These are phyloP conservation scores for Melampsora americana DNA, from an alignment of 1,284 basidiomycete genomes.

Conservation along the genomic window DNA sequence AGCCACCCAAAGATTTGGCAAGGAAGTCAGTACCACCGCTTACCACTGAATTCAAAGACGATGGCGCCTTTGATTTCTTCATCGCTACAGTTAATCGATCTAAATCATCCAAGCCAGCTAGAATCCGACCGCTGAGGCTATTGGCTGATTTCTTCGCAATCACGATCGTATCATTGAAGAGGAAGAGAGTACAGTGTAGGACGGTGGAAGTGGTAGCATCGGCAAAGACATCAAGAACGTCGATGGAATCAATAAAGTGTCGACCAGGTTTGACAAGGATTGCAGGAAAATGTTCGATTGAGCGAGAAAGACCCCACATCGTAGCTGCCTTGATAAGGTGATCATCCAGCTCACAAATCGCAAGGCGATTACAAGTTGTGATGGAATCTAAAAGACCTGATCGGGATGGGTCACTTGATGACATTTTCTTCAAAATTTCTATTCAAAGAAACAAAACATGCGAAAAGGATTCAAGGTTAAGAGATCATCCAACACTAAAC, in stretches of 20 bases:
- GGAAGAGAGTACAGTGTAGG: conserved; percentile 81
- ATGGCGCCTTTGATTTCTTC: conserved; percentile 58
- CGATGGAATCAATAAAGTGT: conserved; percentile 85
- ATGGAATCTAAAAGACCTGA: conserved; percentile 69
- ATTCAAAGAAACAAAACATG: too few species aligned
- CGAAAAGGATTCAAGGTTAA: too few species aligned
- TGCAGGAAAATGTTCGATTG: conserved; percentile 85
- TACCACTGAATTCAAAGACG: conserved; percentile 29
- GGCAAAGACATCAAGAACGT: conserved; percentile 76
- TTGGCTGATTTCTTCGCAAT: conserved; percentile 80
- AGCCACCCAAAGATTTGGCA: conserved; percentile 57
- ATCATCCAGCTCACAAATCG: conserved; percentile 85
- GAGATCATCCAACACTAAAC: too few species aligned
- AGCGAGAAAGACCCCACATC: conserved; percentile 78
- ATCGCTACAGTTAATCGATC: conserved; percentile 62
- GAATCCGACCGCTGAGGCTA: conserved; percentile 67
- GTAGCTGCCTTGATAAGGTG: conserved; percentile 83
- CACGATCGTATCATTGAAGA: conserved; percentile 92
- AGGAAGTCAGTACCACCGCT: conserved; percentile 60
- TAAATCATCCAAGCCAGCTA: conserved; percentile 81
- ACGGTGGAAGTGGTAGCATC: conserved; percentile 51
- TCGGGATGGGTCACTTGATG: conserved; percentile 58
- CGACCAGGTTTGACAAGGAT: conserved; percentile 79
- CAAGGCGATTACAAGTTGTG: conserved; percentile 82
- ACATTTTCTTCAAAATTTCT: conserved; percentile 48